Evolutionary conservation across 2,329 filamentous ascomycete genomes (phyloP), one percentile per base, ranked within the genome.

Genomic region (Claviceps sorghi): DNA sequence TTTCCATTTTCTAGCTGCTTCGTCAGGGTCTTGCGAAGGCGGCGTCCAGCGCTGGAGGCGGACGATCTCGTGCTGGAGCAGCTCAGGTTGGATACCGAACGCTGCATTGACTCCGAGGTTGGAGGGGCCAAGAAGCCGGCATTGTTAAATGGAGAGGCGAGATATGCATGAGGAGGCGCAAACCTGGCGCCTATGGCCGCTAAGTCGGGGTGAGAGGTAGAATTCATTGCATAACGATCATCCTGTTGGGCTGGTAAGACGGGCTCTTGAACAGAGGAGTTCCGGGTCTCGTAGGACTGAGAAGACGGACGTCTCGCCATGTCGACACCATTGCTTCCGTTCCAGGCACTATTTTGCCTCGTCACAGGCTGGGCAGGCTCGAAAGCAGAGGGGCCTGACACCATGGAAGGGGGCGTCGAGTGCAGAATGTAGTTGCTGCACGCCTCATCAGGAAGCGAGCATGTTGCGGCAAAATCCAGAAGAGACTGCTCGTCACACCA

Each of bases 11-110:
- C 63, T 19, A 73, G 68, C 48, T 77, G 72, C 21, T 72, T 69
- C 42, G 67, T 65, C 2, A 72, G 66, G 0, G 75, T 69, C 49
- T 76, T 71, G 58, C 73, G 76, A 30, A 70, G 70, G 11, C 76
- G 74, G 9, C 65, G 64, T 38, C 70, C 71, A 1, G 74, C 60
- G 1, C 59, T 62, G 4, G 75, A 77, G 4, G 64, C 64, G 1
- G 58, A 72, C 1, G 75, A 78, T 56, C 63, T 70, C 51, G 61
- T 64, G 58, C 74, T 77, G 6, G 56, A 51, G 8, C 55, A 57
- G 56, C 72, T 73, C 41, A 64, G 63, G 54, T 67, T 72, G 9
- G 76, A 78, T n/a, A 64, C 55, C 1, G 73, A 75, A 9, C 75
- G 69, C 55, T 76, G 69, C 74, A 77, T 76, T 34, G 65, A 60